These are phyloP conservation scores for Allantophomopsis lycopodina DNA, from an alignment of 2,329 filamentous ascomycete species.

Conservation along the genomic window DNA sequence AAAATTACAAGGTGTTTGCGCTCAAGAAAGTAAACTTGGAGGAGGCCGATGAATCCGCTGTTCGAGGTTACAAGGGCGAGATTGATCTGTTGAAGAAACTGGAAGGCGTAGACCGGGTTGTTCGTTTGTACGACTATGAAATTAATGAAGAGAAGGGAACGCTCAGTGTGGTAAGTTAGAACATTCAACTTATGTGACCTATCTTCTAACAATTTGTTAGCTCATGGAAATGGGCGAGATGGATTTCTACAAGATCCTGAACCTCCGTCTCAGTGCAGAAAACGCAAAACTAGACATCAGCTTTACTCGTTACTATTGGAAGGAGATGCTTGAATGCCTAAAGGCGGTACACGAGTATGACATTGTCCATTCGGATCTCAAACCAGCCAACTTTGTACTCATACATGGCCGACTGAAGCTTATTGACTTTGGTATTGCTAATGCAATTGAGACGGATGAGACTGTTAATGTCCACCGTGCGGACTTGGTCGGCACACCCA, in stretches of 20 bases:
- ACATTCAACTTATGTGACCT: constrained; percentile 5
- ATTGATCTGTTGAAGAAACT: constrained; percentile 82
- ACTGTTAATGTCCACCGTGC: constrained; percentile 97
- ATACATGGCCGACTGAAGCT: constrained; percentile 84
- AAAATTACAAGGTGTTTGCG: constrained; percentile 92
- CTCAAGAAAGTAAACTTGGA: constrained; percentile 87
- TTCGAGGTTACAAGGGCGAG: constrained; percentile 85
- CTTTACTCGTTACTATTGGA: constrained; percentile 97
- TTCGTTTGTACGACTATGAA: constrained; percentile 83
- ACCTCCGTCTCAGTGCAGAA: constrained; percentile 56
- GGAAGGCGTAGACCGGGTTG: constrained; percentile 75
- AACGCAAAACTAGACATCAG: constrained; percentile 70
- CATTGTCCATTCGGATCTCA: constrained; percentile 93
- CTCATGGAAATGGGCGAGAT: constrained; percentile 97
- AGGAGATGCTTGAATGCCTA: constrained; percentile 96
- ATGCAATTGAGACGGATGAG: constrained; percentile 88
- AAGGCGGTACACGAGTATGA: constrained; percentile 78
- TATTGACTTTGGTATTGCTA: constrained; percentile 97
- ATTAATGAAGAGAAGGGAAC: constrained; percentile 85
- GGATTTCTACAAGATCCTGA: constrained; percentile 78
- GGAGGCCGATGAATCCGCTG: constrained; percentile 70
- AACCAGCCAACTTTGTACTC: constrained; percentile 92
- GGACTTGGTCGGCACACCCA: constrained; percentile 87
- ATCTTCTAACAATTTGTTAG: constrained; percentile 25
- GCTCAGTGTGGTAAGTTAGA: constrained; percentile 59